Percentiles rank a stretch among this genome's conserved stretches.
Evolutionary conservation across 2,329 filamentous ascomycete genomes (phyloP).

Genomic region (Xylaria sp.): DNA sequence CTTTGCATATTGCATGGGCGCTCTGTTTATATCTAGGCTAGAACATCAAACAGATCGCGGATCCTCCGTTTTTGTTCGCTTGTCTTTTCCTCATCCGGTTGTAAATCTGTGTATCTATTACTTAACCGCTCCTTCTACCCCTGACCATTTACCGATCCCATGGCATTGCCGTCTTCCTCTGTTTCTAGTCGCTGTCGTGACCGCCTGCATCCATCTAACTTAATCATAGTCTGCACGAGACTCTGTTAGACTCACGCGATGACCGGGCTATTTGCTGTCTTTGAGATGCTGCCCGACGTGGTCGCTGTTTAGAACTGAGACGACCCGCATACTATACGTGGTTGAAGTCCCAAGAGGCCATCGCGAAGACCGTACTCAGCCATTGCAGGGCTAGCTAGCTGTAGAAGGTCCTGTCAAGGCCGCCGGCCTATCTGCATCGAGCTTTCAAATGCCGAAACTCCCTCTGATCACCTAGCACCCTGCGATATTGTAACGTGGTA

Average conservation of each 20-base stretch:
- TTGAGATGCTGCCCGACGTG: slow-evolving; percentile 34
- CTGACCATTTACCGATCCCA: slow-evolving; percentile 27
- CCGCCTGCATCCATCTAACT: slow-evolving; percentile 30
- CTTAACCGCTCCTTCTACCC: slow-evolving; percentile 36
- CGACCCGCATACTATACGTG: slow-evolving; percentile 38
- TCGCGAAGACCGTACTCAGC: slow-evolving; percentile 13
- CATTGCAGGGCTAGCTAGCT: slow-evolving; percentile 27
- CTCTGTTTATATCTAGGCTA: slow-evolving; percentile 44
- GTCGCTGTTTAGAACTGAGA: slow-evolving; percentile 30
- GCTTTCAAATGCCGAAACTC: slow-evolving; percentile 42
- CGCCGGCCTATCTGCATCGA: slow-evolving; percentile 18
- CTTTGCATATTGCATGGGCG: slow-evolving; percentile 41
- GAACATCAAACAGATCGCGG: slow-evolving; percentile 34
- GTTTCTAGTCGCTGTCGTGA: slow-evolving; percentile 39
- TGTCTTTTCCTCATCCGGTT: slow-evolving; percentile 54
- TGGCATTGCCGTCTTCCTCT: slow-evolving; percentile 27
- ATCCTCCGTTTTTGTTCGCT: slow-evolving; percentile 55
- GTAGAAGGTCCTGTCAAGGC: slow-evolving; percentile 19
- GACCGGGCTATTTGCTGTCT: slow-evolving; percentile 21
- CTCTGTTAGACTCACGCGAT: slow-evolving; percentile 20
- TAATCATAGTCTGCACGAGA: slow-evolving; percentile 19
- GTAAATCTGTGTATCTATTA: slow-evolving; percentile 41
- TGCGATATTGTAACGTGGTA: slow-evolving; percentile 47
- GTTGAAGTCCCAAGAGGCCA: slow-evolving; percentile 25
- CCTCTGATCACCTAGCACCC: slow-evolving; percentile 37